phyloP scores from a whole-genome alignment of 306 rosid genomes.

The Corylus avellana region DNA sequence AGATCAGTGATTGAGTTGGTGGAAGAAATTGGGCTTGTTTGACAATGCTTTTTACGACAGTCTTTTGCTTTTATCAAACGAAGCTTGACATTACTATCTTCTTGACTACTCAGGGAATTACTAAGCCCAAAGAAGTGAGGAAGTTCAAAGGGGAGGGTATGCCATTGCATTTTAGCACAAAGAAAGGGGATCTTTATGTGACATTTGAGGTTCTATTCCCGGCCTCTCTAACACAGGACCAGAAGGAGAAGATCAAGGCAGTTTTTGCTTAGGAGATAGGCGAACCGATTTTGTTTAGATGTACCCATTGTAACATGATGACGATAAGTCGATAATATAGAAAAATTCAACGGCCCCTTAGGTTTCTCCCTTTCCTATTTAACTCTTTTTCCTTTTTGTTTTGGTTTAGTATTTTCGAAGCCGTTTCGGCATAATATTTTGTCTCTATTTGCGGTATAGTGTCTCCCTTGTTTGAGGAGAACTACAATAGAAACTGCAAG shows the following conservation, averaged over 20 bases:
- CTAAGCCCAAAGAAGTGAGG: slow-evolving; percentile 87
- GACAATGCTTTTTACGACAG: too few relatives aligned
- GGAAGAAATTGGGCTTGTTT: background rate
- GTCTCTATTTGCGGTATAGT: background rate
- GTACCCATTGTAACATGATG: slow-evolving; percentile 34
- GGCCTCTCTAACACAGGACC: slow-evolving; percentile 71
- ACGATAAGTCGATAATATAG: slow-evolving; percentile 26
- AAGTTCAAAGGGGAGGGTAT: slow-evolving; percentile 96
- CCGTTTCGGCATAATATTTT: background rate
- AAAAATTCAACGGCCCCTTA: slow-evolving; percentile 16
- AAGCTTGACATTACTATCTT: slow-evolving; percentile 19
- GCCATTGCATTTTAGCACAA: slow-evolving; percentile 86
- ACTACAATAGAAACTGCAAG: background rate
- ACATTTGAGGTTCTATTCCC: slow-evolving; percentile 90
- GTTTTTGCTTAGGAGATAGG: slow-evolving; percentile 65
- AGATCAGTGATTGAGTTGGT: background rate
- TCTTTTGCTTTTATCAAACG: too few relatives aligned
- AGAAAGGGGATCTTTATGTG: slow-evolving; percentile 86
- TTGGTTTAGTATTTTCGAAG: background rate
- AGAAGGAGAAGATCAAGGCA: slow-evolving; percentile 67
- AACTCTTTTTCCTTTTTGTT: background rate
- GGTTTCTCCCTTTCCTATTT: background rate
- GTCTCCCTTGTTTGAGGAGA: background rate
- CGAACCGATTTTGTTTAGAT: slow-evolving; percentile 8
- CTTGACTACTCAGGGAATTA: slow-evolving; percentile 65